Percentiles rank a stretch among this genome's conserved stretches.
Evolutionary conservation across 2,329 filamentous ascomycete genomes (phyloP).

Genomic region (Paraconiothyrium brasiliense): DNA sequence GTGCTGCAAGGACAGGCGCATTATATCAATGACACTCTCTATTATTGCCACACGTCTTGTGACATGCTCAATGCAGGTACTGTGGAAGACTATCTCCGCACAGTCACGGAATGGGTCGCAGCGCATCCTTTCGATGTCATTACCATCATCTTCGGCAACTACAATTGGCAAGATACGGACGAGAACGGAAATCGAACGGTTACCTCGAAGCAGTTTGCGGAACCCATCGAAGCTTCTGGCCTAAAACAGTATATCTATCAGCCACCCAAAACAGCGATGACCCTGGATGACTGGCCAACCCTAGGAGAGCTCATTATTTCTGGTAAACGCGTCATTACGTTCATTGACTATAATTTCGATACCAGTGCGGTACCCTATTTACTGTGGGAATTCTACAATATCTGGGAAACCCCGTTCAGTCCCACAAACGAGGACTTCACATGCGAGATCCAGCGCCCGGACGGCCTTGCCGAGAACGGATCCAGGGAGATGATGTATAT

Average conservation of each 20-base stretch:
- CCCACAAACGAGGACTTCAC: slow-evolving; percentile 75
- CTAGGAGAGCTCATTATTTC: slow-evolving; percentile 67
- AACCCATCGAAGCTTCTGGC: slow-evolving; percentile 75
- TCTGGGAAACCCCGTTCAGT: slow-evolving; percentile 93
- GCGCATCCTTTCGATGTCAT: slow-evolving; percentile 87
- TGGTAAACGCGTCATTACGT: slow-evolving; percentile 50
- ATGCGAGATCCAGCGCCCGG: slow-evolving; percentile 81
- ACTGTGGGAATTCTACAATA: slow-evolving; percentile 85
- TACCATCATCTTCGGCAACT: slow-evolving; percentile 88
- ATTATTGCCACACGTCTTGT: slow-evolving; percentile 89
- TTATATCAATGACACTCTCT: slow-evolving; percentile 66
- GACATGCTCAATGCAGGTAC: slow-evolving; percentile 85
- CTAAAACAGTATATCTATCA: slow-evolving; percentile 78
- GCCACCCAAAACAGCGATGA: slow-evolving; percentile 79
- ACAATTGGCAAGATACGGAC: slow-evolving; percentile 53
- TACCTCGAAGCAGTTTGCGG: slow-evolving; percentile 69
- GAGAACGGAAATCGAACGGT: slow-evolving; percentile 61
- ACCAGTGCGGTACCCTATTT: slow-evolving; percentile 83
- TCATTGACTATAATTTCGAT: slow-evolving; percentile 67
- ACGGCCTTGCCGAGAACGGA: slow-evolving; percentile 65
- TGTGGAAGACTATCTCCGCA: slow-evolving; percentile 75
- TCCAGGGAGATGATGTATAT: slow-evolving; percentile 75
- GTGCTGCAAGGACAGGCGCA: slow-evolving; percentile 69
- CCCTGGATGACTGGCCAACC: slow-evolving; percentile 83
- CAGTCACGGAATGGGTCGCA: slow-evolving; percentile 77